Percentiles rank a stretch among this genome's conserved stretches.
These are phyloP conservation scores for Athelia sp. DNA, from an alignment of 1,284 basidiomycete genomes.

Conservation along the genomic window DNA sequence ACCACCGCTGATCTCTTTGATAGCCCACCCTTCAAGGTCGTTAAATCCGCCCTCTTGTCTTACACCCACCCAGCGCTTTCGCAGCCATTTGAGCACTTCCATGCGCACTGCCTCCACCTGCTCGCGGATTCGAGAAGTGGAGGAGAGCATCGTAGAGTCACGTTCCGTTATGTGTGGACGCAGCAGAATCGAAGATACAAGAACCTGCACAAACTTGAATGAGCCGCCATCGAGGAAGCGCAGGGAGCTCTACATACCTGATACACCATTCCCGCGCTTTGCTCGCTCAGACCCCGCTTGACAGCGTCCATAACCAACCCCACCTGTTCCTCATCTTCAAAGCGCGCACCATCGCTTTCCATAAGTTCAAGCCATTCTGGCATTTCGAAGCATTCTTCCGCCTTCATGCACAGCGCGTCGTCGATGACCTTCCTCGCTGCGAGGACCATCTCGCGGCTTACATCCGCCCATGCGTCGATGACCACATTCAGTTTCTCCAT, in stretches of 20 bases:
- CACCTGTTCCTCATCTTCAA: constrained; percentile 70
- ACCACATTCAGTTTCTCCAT: constrained; percentile 46
- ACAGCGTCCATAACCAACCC: constrained; percentile 67
- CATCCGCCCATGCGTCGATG: constrained; percentile 67
- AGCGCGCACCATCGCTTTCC: constrained; percentile 61
- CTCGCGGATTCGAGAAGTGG: constrained; percentile 59
- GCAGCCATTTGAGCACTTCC: constrained; percentile 64
- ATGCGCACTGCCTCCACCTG: constrained; percentile 70
- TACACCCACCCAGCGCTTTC: constrained; percentile 72
- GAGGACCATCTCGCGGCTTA: constrained; percentile 59
- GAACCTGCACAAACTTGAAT: constrained; percentile 43
- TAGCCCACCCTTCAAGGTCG: constrained; percentile 74
- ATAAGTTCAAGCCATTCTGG: constrained; percentile 71
- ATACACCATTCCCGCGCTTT: constrained; percentile 64
- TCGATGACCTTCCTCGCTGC: constrained; percentile 56
- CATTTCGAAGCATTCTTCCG: constrained; percentile 60
- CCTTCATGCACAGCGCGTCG: constrained; percentile 52
- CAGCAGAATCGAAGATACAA: constrained; percentile 72
- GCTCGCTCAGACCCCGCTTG: constrained; percentile 50
- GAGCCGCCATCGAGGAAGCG: background rate
- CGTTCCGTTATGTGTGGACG: constrained; percentile 59
- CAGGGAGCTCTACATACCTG: constrained; percentile 43
- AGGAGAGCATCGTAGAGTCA: constrained; percentile 54
- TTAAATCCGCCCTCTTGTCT: constrained; percentile 80
- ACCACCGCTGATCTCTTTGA: constrained; percentile 87